Conservation (phyloP, 192 early-diverging fungal genomes). For the Umbelopsis sp. region DNA sequence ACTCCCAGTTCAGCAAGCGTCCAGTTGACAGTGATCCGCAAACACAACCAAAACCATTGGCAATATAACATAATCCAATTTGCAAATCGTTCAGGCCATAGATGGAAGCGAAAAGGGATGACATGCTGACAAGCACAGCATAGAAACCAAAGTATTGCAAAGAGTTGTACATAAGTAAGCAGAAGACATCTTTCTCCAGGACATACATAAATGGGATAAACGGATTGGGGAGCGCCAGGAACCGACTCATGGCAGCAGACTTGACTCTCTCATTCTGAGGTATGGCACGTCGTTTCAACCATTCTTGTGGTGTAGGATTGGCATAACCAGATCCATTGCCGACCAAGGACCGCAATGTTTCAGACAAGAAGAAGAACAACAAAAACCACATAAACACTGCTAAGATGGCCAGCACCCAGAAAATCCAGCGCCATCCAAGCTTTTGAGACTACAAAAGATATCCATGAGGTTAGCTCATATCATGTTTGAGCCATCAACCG, state of each 20-base stretch:
- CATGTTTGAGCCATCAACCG: background rate
- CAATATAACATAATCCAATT: conserved; percentile 49
- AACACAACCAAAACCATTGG: conserved; percentile 46
- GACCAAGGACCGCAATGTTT: conserved; percentile 47
- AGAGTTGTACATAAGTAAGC: conserved; percentile 44
- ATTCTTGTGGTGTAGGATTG: conserved; percentile 39
- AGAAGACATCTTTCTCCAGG: conserved; percentile 30
- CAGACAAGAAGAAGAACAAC: conserved; percentile 45
- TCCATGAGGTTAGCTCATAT: background rate
- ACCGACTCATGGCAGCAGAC: conserved; percentile 38
- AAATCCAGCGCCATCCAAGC: conserved; percentile 36
- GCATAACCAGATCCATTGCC: conserved; percentile 42
- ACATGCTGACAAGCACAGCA: conserved; percentile 40
- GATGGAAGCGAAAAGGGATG: conserved; percentile 34
- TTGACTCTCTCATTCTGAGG: background rate
- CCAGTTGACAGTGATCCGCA: conserved; percentile 47
- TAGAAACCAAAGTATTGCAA: conserved; percentile 42
- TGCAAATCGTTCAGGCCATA: conserved; percentile 42
- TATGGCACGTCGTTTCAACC: conserved; percentile 1
- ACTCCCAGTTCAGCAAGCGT: conserved; percentile 25
- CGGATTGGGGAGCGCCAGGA: conserved; percentile 35
- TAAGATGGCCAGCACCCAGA: conserved; percentile 31
- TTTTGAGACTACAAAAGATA: background rate
- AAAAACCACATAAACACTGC: conserved; percentile 15
- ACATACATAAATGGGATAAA: conserved; percentile 40